Base-by-base conservation (phyloP, 192 early-diverging fungal species). In the Dissophora ornata region DNA sequence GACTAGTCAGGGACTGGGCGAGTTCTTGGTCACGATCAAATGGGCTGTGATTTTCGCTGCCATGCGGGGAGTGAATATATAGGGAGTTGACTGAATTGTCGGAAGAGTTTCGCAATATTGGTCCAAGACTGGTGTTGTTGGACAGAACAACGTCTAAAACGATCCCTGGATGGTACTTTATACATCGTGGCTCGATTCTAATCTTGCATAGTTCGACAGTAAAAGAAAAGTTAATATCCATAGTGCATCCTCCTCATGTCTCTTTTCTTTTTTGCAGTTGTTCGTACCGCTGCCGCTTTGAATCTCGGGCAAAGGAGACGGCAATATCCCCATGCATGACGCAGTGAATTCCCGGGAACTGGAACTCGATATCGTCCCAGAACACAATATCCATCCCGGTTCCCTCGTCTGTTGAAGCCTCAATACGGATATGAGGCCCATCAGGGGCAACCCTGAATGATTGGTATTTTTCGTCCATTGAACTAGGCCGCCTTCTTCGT, bases 171-270 rank as follows among this genome's bases (percentile, higher is more conserved):
- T 62, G 69, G 45, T 71, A 57, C 46, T 41, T 52, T 44, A 71
- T 63, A 24, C 61, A 57, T 4, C 18, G 34, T 33, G 69, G 69
- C 15, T 71, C 61, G 10, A 71, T 57, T 42, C 61, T 71, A 48
- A 2, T n/a, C 4, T 55, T n/a, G n/a, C n/a, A n/a, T n/a, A n/a
- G n/a, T 55, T 26, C 10, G 21, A 57, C 22, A 38, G 36, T 1
- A 48, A 25, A 47, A 66, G 18, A 22, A 50, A 47, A 62, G 22
- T 19, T 24, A 33, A 33, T 38, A 5, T 38, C 36, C 36, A 5
- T 38, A 38, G 5, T 12, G 5, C 36, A 9, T 12, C 12, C 36
- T 38, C 45, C 2, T 29, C 12, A 11, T n/a, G 2, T 0, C 25
- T 34, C 4, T 3, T 19, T 29, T 15, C 15, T 28, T 52, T 42